Percentiles rank a stretch among this genome's conserved stretches.
phyloP scores from a whole-genome alignment of 2,329 filamentous ascomycete species.

The Xenoacremonium recifei region DNA sequence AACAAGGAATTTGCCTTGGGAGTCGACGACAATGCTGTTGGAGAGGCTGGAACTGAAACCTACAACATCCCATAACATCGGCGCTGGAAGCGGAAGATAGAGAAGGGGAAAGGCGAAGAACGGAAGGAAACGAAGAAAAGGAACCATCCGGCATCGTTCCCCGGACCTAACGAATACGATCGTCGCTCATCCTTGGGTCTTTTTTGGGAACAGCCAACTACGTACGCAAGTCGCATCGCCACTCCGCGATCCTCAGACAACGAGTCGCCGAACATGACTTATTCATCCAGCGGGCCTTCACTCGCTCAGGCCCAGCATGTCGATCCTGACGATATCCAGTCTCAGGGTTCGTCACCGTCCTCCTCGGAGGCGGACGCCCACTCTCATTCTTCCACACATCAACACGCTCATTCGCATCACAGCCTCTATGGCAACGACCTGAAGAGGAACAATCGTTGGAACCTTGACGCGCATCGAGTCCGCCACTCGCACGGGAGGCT shows the following conservation, averaged over 20 bases:
- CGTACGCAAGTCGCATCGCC: conserved; percentile 10
- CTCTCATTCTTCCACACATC: conserved; percentile 16
- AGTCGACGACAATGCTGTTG: neutral
- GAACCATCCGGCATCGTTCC: too few relatives aligned
- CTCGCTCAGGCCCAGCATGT: conserved; percentile 35
- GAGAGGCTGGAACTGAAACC: neutral
- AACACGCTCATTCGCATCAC: conserved; percentile 13
- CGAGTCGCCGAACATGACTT: conserved; percentile 36
- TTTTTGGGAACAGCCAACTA: conserved; percentile 1
- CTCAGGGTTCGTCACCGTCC: conserved; percentile 13
- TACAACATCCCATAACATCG: neutral
- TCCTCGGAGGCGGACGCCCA: conserved; percentile 11
- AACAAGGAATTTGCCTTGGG: too few relatives aligned
- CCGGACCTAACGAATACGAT: conserved; percentile 23
- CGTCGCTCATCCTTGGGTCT: conserved; percentile 11
- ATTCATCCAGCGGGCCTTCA: conserved; percentile 34
- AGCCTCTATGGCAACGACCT: too few relatives aligned
- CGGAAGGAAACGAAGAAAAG: neutral
- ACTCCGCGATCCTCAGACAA: conserved; percentile 21
- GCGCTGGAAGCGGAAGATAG: neutral
- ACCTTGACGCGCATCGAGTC: conserved; percentile 8
- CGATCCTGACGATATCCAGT: conserved; percentile 19
- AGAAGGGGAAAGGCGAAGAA: neutral
- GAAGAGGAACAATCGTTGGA: conserved; percentile 13
- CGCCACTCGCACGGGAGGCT: conserved; percentile 23